Base-by-base conservation (phyloP, 2,329 filamentous ascomycete genomes). In the Teratosphaeria pseudoeucalypti region DNA sequence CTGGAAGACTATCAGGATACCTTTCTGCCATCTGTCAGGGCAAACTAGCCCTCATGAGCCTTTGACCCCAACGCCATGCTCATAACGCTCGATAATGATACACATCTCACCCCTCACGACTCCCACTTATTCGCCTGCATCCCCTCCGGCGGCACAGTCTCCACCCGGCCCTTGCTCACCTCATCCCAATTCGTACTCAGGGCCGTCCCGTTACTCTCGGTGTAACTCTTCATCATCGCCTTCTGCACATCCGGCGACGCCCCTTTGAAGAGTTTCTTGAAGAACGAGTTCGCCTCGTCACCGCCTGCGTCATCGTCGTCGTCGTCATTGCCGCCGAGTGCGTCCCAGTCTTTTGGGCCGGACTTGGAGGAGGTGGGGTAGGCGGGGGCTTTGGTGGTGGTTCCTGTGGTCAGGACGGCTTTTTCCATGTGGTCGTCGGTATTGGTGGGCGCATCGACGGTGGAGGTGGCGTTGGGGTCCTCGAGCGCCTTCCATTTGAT, bases 171-270 rank as follows among this genome's bases (percentile, higher is more conserved):
- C 63, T 80, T 82, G 56, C 84, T 83, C 23, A 96, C 92, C 62
- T 95, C 88, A 10, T 77, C 75, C 94, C 94, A 99, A 72, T 92
- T 90, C 0, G 94, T 99, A 74, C 90, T 96, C 56, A 99, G 77
- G 2, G 89, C 83, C 0, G 94, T 99, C 4, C 94, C 94, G 66
- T 95, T 94, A 74, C 92, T 96, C 79, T 99, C 92, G 14, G 85
- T 81, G 70, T 90, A 97, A 71, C 90, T 95, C 83, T 99, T 99
- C 85, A 95, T 90, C 94, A 99, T 99, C 9, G 94, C 94, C 1
- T 91, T 85, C 70, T 85, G 85, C 60, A 90, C 89, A 67, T 99
- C 92, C 0, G 86, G 84, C 55, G 87, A 85, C 0, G 90, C 85
- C 39, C 78, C 80, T 63, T 87, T 85, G 76, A 92, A 97, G 1